Base-by-base conservation (phyloP, 2,329 filamentous ascomycete species). In the Trichoderma aggressivum region DNA sequence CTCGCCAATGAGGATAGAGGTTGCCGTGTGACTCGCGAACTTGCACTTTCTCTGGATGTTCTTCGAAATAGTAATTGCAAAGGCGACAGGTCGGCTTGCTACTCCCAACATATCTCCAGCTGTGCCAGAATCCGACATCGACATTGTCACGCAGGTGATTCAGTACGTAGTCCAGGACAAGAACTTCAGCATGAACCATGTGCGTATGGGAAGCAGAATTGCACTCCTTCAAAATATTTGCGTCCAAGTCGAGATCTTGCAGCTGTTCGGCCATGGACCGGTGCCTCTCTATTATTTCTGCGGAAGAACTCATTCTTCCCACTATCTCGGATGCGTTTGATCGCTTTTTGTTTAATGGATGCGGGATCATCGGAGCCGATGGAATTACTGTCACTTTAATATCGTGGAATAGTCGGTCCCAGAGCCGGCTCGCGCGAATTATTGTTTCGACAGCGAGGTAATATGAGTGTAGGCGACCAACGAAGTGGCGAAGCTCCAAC, bases 11-110 rank as follows among this genome's bases (percentile, higher is more conserved):
- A 18, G 64, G n/a, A 53, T 84, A 84, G 0, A 84, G 59, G 6
- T 84, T 84, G 0, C 75, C 72, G 56, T 83, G 82, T 0, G 77
- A 74, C 2, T 75, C 39, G 0, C 82, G 77, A 1, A 80, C 77
- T 2, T 73, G 62, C 2, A 82, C 75, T 0, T 75, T 71, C 2
- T 75, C 71, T 0, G 74, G 73, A 39, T 79, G 77, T 0, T 74
- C 73, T 1, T 68, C 63, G n/a, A 84, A 81, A 63, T 82, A 84
- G 61, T 79, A 78, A 4, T 74, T 53, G 30, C 82, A 84, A 1
- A 84, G 76, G 0, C 78, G 76, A 39, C 82, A 84, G 0, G 81
- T 79, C 0, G 81, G 81, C 72, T 84, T 84, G 74, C 81, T 82
- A 32, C 75, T 76, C 0, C 81, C 82, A n/a, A 84, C 81, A 67